phyloP scores from a whole-genome alignment of 495 filamentous ascomycete genomes.

The Melanomma pulvis-pyrius region DNA sequence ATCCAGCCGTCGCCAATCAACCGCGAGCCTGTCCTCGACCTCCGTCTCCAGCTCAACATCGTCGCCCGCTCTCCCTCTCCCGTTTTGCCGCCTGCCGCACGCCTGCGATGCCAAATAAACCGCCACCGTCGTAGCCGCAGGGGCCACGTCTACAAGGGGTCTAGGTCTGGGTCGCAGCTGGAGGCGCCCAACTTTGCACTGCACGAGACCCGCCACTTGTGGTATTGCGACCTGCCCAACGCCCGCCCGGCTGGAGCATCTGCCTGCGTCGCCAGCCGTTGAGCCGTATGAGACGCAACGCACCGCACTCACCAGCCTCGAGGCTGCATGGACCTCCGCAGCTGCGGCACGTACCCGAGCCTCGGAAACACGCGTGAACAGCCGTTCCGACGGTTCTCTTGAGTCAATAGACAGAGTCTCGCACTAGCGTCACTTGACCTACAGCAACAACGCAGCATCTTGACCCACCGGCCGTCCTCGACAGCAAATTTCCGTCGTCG shows the following conservation, averaged over 20 bases:
- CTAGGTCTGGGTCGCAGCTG: too few species aligned
- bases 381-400: slow-evolving; percentile 15
- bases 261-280: not conserved
- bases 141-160: not conserved
- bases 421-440: slow-evolving; percentile 1
- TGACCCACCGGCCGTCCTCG: not conserved
- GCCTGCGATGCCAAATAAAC: not conserved
- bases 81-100: too few species aligned
- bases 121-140: too few species aligned
- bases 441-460: not conserved
- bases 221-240: slow-evolving; percentile 1
- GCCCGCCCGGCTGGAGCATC: not conserved
- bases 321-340: slow-evolving; percentile 3
- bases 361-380: slow-evolving; percentile 16
- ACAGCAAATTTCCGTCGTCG: not conserved
- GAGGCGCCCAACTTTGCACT: slow-evolving; percentile 3
- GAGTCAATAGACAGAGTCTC: not conserved
- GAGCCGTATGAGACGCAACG: not conserved
- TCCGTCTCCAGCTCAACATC: too few species aligned
- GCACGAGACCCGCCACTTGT: slow-evolving; percentile 15
- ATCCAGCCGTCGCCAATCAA: too few species aligned
- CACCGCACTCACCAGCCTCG: not conserved
- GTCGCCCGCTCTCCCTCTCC: not conserved
- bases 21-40: too few species aligned
- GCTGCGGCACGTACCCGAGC: slow-evolving; percentile 6